phyloP scores from a whole-genome alignment of 345 rosid genomes.

The Eucalyptus cladocalyx region DNA sequence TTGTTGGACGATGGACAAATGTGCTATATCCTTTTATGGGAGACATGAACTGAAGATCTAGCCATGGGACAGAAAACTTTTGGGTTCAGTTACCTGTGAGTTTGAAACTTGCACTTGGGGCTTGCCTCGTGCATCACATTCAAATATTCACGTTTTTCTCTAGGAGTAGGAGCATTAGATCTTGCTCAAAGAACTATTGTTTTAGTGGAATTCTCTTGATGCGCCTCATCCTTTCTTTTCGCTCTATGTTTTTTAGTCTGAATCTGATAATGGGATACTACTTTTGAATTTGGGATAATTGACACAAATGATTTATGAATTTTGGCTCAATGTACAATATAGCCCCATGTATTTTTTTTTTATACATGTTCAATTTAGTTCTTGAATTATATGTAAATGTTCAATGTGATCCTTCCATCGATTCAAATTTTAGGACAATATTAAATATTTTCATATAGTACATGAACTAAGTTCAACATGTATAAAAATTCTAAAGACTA shows the following conservation, averaged over 20 bases:
- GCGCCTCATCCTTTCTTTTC: not conserved
- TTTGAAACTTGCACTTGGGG: not conserved
- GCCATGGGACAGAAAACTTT: not conserved
- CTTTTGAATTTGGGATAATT: not conserved
- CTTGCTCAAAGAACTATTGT: not conserved
- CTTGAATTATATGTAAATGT: no score
- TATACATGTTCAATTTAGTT: no score
- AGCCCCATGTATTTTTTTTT: no score
- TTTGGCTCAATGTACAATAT: no score
- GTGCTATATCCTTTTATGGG: not conserved
- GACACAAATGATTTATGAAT: no score
- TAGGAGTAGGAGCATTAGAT: not conserved
- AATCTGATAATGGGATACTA: not conserved
- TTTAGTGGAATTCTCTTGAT: not conserved
- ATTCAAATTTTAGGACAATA: no score
- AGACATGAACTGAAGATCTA: not conserved
- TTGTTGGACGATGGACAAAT: not conserved
- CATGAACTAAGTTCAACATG: no score
- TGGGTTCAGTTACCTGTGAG: not conserved
- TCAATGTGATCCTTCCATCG: no score
- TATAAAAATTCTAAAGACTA: no score
- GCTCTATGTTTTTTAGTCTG: not conserved
- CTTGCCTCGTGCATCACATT: not conserved
- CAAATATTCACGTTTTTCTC: not conserved
- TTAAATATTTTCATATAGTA: no score